phyloP scores from a whole-genome alignment of 176 grass and related monocot genomes.

The Zoysia pacifica region DNA sequence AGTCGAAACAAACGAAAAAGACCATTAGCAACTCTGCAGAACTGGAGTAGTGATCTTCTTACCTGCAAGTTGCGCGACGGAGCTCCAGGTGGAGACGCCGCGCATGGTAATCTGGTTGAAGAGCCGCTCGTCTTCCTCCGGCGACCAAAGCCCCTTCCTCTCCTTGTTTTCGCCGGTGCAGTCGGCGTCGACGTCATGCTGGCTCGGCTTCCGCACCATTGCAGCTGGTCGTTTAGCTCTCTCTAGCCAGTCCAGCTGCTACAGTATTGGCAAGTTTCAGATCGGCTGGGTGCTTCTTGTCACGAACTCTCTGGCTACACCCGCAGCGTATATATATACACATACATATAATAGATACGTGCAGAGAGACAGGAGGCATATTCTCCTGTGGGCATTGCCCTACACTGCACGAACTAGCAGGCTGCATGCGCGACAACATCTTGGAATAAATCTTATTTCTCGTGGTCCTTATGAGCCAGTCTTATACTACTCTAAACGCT shows the following conservation, averaged over 20 bases:
- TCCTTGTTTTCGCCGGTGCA: slow-evolving; percentile 7
- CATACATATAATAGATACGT: not conserved
- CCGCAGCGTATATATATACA: not conserved
- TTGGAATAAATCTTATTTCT: too few species aligned
- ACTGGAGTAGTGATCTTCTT: too few species aligned
- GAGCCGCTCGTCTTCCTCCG: slow-evolving; percentile 60
- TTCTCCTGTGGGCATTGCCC: slow-evolving; percentile 1
- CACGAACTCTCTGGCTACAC: slow-evolving; percentile 9
- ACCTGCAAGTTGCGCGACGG: slow-evolving; percentile 47
- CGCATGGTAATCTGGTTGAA: slow-evolving; percentile 40
- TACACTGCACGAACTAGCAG: not conserved
- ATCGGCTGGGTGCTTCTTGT: not conserved
- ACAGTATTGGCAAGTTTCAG: not conserved
- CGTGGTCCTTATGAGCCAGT: too few species aligned
- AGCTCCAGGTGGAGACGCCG: slow-evolving; percentile 68
- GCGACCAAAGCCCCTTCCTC: slow-evolving; percentile 61
- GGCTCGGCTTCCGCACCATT: slow-evolving; percentile 38
- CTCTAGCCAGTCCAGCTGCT: not conserved
- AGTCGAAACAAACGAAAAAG: too few species aligned
- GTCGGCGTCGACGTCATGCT: not conserved
- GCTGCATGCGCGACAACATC: not conserved
- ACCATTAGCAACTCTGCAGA: too few species aligned
- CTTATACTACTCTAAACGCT: not conserved
- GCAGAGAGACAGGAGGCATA: not conserved
- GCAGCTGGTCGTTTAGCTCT: not conserved